Base-by-base conservation (phyloP, 257 asterid species). In the Cruciata laevipes region DNA sequence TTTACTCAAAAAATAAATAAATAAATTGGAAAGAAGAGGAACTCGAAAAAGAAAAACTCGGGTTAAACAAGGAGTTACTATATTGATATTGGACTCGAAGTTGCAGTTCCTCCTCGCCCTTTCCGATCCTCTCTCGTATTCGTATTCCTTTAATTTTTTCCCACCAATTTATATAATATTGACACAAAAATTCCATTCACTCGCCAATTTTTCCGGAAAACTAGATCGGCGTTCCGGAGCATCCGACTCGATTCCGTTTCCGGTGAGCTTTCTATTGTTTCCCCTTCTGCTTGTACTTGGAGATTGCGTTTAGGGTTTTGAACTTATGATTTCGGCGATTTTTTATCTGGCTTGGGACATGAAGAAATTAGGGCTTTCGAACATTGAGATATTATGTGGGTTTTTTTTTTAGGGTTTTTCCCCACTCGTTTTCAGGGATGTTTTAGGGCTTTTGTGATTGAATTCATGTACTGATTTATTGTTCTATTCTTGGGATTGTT, bases 171-270 rank as follows among this genome's bases (percentile, higher is more conserved):
- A 37, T 37, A 10, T 37, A 61, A 32, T 25, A 35, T 7, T 20
- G 20, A 17, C 11, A 47, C 55, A 47, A 47, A 47, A 3, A 47
- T 14, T 47, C 51, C 5, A 47, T 16, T 47, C 55, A 47, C 55
- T 61, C 30, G 56, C 61, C 47, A 12, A 66, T 52, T 56, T 21
- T 21, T 25, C 30, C 24, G 73, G 63, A 37, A 66, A 40, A 51
- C 47, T 76, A 67, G 85, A 88, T 86, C 87, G 87, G 72, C 60
- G 75, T 73, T 70, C 66, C 65, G 49, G 73, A 68, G 77, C 87
- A 83, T 82, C 88, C 83, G 69, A 67, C 73, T 70, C 38, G 38
- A 12, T 68, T 75, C 51, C 62, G 49, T 59, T 49, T 25, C 60
- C 64, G 80, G 86, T 75, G 75, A 75, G 83, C 76, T 76, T 21